phyloP scores from a whole-genome alignment of 1,139 yeast genomes.

The Lodderomyces theae region DNA sequence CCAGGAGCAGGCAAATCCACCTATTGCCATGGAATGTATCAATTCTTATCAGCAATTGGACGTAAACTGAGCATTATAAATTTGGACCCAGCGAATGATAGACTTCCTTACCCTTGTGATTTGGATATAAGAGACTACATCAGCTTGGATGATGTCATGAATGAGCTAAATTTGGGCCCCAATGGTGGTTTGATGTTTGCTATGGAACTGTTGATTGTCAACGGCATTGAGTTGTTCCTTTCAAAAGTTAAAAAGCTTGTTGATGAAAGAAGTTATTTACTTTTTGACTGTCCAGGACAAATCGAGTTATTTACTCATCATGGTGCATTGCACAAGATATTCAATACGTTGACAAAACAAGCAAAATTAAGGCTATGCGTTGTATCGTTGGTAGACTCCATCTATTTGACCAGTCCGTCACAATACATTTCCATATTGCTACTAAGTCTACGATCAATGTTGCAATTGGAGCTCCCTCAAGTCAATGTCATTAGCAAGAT shows the following conservation, averaged over 20 bases:
- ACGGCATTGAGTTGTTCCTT: conserved; percentile 50
- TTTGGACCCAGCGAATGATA: conserved; percentile 93
- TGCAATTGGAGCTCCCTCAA: conserved; percentile 46
- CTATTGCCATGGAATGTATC: conserved; percentile 87
- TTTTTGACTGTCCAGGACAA: conserved; percentile 80
- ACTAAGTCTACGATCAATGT: conserved; percentile 69
- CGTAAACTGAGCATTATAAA: conserved; percentile 79
- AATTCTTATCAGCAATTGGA: conserved; percentile 91
- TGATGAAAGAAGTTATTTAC: conserved; percentile 62
- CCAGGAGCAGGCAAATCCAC: conserved; percentile 98
- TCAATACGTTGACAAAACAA: conserved; percentile 37
- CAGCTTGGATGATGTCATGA: conserved; percentile 88
- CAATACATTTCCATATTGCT: conserved; percentile 84
- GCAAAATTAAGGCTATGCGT: conserved; percentile 77
- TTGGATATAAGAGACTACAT: conserved; percentile 87
- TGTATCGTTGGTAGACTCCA: conserved; percentile 83
- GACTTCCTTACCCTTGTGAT: conserved; percentile 74
- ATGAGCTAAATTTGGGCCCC: conserved; percentile 78
- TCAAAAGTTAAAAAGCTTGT: conserved; percentile 52
- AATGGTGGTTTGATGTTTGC: conserved; percentile 95
- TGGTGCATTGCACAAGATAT: conserved; percentile 36
- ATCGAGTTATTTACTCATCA: conserved; percentile 50
- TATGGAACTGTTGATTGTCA: conserved; percentile 56
- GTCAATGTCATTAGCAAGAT: conserved; percentile 71
- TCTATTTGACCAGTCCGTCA: conserved; percentile 80